Evolutionary conservation across 306 rosid genomes (phyloP), one percentile per base, ranked within the genome.

Genomic region (Ochetophila trinervis): DNA sequence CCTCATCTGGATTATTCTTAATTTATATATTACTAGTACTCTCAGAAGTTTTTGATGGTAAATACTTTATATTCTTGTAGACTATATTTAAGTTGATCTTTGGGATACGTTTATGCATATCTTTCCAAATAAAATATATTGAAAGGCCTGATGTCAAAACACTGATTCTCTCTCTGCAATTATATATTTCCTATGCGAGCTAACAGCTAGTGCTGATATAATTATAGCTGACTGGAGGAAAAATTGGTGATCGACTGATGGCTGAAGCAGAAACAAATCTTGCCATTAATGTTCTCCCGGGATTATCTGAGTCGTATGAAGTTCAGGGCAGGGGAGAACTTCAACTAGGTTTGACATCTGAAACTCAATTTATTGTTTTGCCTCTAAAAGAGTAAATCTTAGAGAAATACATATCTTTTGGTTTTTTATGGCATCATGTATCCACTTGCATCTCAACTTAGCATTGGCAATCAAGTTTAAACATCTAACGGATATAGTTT

Each of bases 261-360:
- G 94, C 97, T 60, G 99, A 93, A 87, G 86, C 99, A 16, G 99
- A 93, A 82, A 93, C 99, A 55, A 93, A 93, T 80, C 96, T 93
- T 63, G 99, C 99, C 67, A 87, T 93, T 74, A 93, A 90, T 87
- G 97, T 90, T 76, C 83, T 93, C 68, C 97, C 99, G 16, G 99
- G 97, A 68, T 70, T 90, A 72, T 83, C 96, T 47, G 99, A 93
- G 49, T 84, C 97, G 44, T 93, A 34, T 74, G 99, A 93, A 88
- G 99, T 93, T 76, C 99, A 90, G 80, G 99, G 99, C 75, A 88
- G 97, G 73, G 99, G 99, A 80, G 99, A 93, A 84, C 90, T 93
- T 72, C 99, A 93, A 79, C 80, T 93, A 45, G 99, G 99, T 87
- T 62, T 77, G 89, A 74, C 76, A 74, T 65, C 70, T 15, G 69